Evolutionary conservation across 805 yeast species (phyloP).

Genomic region (Maudiozyma saulgeensis): DNA sequence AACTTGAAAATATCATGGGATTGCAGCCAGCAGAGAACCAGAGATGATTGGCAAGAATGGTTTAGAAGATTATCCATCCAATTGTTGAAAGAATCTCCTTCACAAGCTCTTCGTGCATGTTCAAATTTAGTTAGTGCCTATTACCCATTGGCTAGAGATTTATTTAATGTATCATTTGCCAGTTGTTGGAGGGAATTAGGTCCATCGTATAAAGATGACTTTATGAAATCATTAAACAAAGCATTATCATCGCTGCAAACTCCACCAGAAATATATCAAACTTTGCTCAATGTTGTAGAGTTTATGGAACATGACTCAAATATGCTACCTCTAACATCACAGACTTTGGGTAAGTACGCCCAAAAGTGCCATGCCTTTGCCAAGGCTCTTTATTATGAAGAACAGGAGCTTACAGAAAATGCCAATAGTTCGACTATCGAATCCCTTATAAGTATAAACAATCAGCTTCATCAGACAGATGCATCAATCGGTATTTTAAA

Average conservation of each 20-base stretch:
- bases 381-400: constrained; percentile 92
- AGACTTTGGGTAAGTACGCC: constrained; percentile 85
- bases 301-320: constrained; percentile 97
- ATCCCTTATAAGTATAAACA: constrained; percentile 82
- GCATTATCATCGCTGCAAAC: constrained; percentile 85
- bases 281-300: constrained; percentile 81
- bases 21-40: constrained; percentile 75
- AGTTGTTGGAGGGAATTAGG: constrained; percentile 92
- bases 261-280: constrained; percentile 93
- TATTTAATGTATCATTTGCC: constrained; percentile 90
- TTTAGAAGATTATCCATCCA: constrained; percentile 77
- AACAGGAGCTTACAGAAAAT: constrained; percentile 86
- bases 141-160: constrained; percentile 77
- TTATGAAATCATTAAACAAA: constrained; percentile 73
- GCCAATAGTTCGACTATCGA: constrained; percentile 90
- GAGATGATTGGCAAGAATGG: constrained; percentile 99
- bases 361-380: constrained; percentile 96
- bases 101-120: constrained; percentile 89
- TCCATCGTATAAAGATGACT: constrained; percentile 80
- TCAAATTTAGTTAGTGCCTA: constrained; percentile 80
- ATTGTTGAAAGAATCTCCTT: constrained; percentile 82
- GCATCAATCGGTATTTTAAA: constrained; percentile 96
- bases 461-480: constrained; percentile 90
- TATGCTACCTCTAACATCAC: constrained; percentile 82
- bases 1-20: constrained; percentile 82